These are phyloP conservation scores for Aspergillus steynii DNA, from an alignment of 495 filamentous ascomycete genomes.

Conservation along the genomic window DNA sequence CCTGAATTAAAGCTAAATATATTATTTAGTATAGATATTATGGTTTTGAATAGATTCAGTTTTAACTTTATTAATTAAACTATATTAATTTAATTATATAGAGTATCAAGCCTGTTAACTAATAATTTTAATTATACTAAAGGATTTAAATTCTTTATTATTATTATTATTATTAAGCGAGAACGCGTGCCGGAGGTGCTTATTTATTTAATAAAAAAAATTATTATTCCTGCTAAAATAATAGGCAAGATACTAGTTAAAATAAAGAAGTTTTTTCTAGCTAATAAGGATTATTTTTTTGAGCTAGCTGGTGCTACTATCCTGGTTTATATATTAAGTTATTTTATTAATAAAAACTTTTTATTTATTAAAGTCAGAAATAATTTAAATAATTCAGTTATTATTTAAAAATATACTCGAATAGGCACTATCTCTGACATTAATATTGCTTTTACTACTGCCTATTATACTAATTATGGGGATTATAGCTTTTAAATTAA, in stretches of 20 bases:
- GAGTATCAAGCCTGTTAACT: no score
- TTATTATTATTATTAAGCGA: not conserved
- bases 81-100: no score
- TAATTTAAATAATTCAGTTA: no score
- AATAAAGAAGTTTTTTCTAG: not conserved
- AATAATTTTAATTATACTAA: no score
- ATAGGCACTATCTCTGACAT: no score
- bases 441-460: no score
- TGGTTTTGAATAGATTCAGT: not conserved
- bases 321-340: not conserved
- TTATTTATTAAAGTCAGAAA: not conserved
- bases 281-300: not conserved
- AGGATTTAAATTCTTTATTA: not conserved
- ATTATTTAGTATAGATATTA: not conserved
- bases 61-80: not conserved
- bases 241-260: not conserved
- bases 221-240: not conserved
- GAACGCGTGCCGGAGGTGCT: not conserved
- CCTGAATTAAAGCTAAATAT: not conserved
- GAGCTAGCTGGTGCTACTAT: no score
- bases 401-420: no score
- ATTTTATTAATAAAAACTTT: not conserved
- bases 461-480: no score
- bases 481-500: not conserved
- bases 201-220: not conserved